These are phyloP conservation scores for Cystobasidium tubakii DNA, from an alignment of 768 basidiomycete genomes.

Conservation along the genomic window DNA sequence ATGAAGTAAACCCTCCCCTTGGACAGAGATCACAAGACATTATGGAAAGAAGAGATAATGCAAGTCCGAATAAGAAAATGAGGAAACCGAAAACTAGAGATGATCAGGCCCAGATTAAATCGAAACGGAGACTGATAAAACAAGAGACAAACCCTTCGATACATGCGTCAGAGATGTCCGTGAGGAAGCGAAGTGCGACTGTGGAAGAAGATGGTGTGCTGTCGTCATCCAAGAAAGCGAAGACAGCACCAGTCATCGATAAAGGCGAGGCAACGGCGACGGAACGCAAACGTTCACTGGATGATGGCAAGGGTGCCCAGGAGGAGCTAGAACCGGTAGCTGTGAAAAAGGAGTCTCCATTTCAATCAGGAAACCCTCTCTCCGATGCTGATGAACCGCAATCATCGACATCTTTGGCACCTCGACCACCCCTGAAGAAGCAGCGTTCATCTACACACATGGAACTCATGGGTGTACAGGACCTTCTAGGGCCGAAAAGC, in stretches of 20 bases:
- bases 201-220: neutral
- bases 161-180: neutral
- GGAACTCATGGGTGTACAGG: slow-evolving; percentile 13
- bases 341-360: neutral
- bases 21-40: slow-evolving; percentile 3
- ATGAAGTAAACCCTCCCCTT: neutral
- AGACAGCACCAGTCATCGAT: neutral
- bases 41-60: neutral
- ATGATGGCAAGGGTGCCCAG: neutral
- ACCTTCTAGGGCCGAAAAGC: neutral
- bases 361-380: neutral
- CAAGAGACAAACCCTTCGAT: neutral
- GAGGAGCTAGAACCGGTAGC: neutral
- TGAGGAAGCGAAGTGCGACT: neutral
- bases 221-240: neutral
- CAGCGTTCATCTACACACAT: neutral
- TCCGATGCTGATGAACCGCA: neutral
- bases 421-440: neutral
- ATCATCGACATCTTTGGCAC: neutral
- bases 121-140: neutral
- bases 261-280: too few species aligned
- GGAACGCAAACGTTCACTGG: too few species aligned
- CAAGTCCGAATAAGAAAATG: neutral
- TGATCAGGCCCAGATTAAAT: slow-evolving; percentile 1
- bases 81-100: neutral